Evolutionary conservation across 208 protist genomes (phyloP), one percentile per base, ranked within the genome.

Genomic region (Tetramitus jugosus): DNA sequence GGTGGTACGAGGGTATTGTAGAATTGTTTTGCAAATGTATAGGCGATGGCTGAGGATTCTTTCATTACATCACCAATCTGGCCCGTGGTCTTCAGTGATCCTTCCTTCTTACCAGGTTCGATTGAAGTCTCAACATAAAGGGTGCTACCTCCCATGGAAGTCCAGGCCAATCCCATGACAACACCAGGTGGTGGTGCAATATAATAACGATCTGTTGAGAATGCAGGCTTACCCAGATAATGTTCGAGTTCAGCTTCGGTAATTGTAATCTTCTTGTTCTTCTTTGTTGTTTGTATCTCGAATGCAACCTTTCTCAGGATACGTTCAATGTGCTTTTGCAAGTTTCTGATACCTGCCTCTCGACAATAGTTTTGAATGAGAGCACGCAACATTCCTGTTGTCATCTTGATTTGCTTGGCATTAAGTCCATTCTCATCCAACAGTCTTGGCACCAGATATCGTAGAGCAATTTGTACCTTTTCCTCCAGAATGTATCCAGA

Each of bases 21-120:
- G 45, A 52, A 82, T 90, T 42, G 76, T 37, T 62, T 87, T 0
- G 84, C 87, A 76, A 77, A 91, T 20, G 84, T 88, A 52, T 88
- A 87, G 29, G 90, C 86, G 40, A 95, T 89, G 26, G 60, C 31
- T 7, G 86, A 71, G 69, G 81, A 87, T 79, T 95, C 92, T 61
- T 87, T 91, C 88, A 94, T 94, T 0, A 94, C 89, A 20, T 92
- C 86, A 37, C 90, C 90, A 17, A 94, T 72, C 49, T 84, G 67
- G 35, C 89, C 89, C 0, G 90, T 92, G 0, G 49, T 82, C 10
- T 76, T 68, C 26, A 86, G 56, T 42, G 49, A 40, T 23, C 62
- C 26, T 29, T 0, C 23, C 7, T 13, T 6, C 43, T 4, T 6
- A 31, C 6, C 62, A 26, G n/a, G 40, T 13, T 46, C 10, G 0